These are phyloP conservation scores for Arbutus unedo DNA, from an alignment of 148 eudicot genomes.

Conservation along the genomic window DNA sequence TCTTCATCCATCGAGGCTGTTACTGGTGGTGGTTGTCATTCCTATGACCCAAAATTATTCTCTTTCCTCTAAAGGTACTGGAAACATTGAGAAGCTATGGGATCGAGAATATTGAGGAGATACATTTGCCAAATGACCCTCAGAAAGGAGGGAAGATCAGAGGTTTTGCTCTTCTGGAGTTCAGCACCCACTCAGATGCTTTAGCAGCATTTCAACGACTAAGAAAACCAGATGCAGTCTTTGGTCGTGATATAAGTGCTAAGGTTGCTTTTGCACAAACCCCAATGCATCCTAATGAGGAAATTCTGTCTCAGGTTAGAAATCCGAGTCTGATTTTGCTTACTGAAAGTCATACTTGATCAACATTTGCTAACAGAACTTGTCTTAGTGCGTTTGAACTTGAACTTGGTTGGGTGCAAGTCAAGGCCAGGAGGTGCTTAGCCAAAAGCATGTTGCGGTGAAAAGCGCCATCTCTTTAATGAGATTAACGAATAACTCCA, in stretches of 20 bases:
- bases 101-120: constrained; percentile 25
- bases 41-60: constrained; percentile 2
- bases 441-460: neutral
- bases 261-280: constrained; percentile 29
- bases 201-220: constrained; percentile 29
- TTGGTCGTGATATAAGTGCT: constrained; percentile 32
- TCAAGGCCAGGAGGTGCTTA: neutral
- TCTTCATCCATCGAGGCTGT: neutral
- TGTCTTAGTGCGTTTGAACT: neutral
- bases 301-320: constrained; percentile 24
- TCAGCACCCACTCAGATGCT: constrained; percentile 35
- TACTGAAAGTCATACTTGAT: neutral
- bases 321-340: constrained; percentile 3
- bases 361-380: neutral
- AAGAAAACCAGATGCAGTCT: constrained; percentile 28
- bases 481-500: neutral
- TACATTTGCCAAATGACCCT: constrained; percentile 26
- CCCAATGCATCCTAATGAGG: constrained; percentile 17
- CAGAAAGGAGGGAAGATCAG: constrained; percentile 22
- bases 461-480: neutral
- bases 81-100: constrained; percentile 26
- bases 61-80: constrained; percentile 23
- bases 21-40: neutral
- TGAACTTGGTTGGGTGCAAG: constrained; percentile 6
- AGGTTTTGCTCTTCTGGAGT: constrained; percentile 38